Evolutionary conservation across 495 filamentous ascomycete genomes (phyloP).

Genomic region (Aspergillus haitiensis): DNA sequence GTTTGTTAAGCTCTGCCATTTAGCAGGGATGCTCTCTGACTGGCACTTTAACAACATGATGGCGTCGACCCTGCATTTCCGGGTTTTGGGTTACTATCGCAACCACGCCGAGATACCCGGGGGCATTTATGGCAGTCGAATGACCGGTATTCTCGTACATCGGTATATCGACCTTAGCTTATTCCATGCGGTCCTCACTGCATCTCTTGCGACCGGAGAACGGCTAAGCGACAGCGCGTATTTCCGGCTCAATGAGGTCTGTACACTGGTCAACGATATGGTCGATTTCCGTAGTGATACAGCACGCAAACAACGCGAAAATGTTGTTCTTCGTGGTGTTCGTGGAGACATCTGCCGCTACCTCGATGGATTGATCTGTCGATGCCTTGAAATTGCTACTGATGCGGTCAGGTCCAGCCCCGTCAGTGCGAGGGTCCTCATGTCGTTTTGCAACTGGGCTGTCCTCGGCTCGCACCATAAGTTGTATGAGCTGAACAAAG

Average conservation of each 20-base stretch:
- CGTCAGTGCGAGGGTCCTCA: constrained; percentile 17
- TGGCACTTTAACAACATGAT: background rate
- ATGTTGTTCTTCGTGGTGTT: constrained; percentile 24
- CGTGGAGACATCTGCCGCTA: constrained; percentile 21
- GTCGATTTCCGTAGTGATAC: constrained; percentile 27
- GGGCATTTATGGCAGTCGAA: constrained; percentile 26
- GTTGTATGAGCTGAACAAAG: constrained; percentile 19
- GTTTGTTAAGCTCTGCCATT: constrained; percentile 24
- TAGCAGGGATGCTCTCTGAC: constrained; percentile 8
- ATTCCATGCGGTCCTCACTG: constrained; percentile 14
- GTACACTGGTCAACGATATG: constrained; percentile 24
- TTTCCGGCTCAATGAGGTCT: constrained; percentile 13
- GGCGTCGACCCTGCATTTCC: constrained; percentile 19
- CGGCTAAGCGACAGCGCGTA: constrained; percentile 9
- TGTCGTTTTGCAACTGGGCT: constrained; percentile 31
- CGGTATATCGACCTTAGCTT: constrained; percentile 24
- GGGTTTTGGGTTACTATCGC: constrained; percentile 25
- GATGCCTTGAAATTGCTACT: constrained; percentile 11
- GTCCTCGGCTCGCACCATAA: constrained; percentile 30
- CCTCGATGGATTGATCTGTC: constrained; percentile 17
- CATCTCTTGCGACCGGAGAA: constrained; percentile 22
- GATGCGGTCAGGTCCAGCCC: constrained; percentile 10
- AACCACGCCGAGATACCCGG: constrained; percentile 20
- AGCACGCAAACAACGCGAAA: constrained; percentile 26
- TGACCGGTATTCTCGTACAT: constrained; percentile 19